These are phyloP conservation scores for Marsdenia floribunda DNA, from an alignment of 257 asterid species.

Conservation along the genomic window DNA sequence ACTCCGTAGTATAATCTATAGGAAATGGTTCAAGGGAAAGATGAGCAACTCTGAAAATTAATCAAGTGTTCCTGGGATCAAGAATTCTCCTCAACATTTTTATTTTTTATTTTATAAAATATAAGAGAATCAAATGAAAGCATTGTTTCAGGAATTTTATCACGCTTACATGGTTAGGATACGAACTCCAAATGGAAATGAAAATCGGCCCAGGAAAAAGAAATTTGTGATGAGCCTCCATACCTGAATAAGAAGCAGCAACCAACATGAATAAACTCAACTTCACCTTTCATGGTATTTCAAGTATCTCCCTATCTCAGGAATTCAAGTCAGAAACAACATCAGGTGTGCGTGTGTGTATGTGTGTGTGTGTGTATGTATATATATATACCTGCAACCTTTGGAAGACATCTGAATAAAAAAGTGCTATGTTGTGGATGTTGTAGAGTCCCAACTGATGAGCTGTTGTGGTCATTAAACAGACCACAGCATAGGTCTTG, in stretches of 20 bases:
- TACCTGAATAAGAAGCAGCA: conserved; percentile 23
- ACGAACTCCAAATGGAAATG: conserved; percentile 34
- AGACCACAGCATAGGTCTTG: conserved; percentile 38
- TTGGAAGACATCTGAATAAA: conserved; percentile 33
- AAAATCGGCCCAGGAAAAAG: conserved; percentile 46
- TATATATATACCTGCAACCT: conserved; percentile 31
- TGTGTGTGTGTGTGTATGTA: too few relatives aligned
- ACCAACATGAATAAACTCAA: background rate
- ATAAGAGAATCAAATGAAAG: background rate
- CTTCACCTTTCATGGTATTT: background rate
- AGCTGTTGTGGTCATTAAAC: conserved; percentile 38
- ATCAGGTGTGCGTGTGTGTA: background rate
- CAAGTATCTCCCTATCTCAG: too few relatives aligned
- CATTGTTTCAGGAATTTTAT: background rate
- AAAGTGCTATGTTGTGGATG: conserved; percentile 20
- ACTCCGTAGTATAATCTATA: conserved; percentile 43
- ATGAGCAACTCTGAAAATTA: background rate
- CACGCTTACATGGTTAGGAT: conserved; percentile 37
- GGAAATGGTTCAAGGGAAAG: background rate
- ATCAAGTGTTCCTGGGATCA: background rate
- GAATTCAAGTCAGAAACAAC: background rate
- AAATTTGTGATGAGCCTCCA: conserved; percentile 55
- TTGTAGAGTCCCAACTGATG: conserved; percentile 28
- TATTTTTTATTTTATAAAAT: background rate
- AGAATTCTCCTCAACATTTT: background rate